Evolutionary conservation across 2,329 filamentous ascomycete species (phyloP).

Genomic region (Penicillium expansum): DNA sequence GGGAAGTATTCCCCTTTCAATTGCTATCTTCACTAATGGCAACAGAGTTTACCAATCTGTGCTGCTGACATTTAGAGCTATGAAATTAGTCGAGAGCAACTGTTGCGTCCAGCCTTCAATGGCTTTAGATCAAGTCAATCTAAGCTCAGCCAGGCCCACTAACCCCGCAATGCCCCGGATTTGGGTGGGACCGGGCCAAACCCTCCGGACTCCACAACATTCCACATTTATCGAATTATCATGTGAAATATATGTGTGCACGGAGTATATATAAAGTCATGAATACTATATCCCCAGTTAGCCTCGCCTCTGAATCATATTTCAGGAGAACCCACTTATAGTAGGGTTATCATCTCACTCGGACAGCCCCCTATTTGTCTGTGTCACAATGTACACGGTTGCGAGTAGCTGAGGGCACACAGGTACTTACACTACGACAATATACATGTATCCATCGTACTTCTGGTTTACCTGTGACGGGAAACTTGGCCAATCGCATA

Average conservation of each 20-base stretch:
- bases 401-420: not conserved
- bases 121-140: not conserved
- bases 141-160: conserved; percentile 6
- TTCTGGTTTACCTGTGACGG: not conserved
- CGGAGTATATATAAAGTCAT: not conserved
- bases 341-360: not conserved
- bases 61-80: too few species aligned
- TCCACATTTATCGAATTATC: not conserved
- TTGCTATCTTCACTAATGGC: too few species aligned
- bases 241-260: not conserved
- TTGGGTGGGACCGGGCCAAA: conserved; percentile 8
- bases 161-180: conserved; percentile 12
- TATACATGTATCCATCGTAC: not conserved
- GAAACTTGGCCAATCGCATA: not conserved
- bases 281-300: not conserved
- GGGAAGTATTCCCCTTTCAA: not conserved
- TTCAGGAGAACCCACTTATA: conserved; percentile 7
- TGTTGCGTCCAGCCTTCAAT: not conserved
- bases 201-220: conserved; percentile 8
- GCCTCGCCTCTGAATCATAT: not conserved
- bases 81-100: not conserved
- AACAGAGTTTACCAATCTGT: not conserved
- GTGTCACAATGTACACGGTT: conserved; percentile 12
- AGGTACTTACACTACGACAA: not conserved
- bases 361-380: not conserved